Evolutionary conservation across 352 stramenopile species (phyloP).

Genomic region (Phytophthora tentaculata): DNA sequence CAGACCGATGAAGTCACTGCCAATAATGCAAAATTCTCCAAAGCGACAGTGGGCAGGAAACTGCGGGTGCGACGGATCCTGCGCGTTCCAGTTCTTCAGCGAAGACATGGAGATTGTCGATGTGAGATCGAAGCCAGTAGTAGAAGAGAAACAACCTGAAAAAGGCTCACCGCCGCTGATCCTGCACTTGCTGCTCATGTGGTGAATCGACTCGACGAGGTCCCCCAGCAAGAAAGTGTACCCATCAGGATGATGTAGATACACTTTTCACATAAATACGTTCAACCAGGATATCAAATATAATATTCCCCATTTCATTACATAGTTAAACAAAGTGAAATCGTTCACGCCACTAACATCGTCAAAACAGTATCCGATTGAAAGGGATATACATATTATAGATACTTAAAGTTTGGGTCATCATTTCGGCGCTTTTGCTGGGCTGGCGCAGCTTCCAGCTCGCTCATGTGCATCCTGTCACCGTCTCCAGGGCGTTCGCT

Average conservation of each 20-base stretch:
- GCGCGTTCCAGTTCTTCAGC: constrained; percentile 30
- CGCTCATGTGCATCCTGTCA: background rate
- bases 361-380: background rate
- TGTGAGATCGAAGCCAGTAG: background rate
- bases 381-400: background rate
- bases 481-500: constrained; percentile 5
- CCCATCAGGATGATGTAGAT: background rate
- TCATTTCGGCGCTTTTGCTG: background rate
- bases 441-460: background rate
- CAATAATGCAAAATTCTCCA: background rate
- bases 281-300: background rate
- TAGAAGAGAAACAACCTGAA: background rate
- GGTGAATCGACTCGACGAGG: constrained; percentile 18
- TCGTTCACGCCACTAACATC: background rate
- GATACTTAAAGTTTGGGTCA: too few species aligned
- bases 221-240: background rate
- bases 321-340: background rate
- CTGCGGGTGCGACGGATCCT: constrained; percentile 36
- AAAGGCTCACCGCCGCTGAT: constrained; percentile 16
- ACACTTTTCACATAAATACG: background rate
- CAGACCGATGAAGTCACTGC: background rate
- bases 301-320: background rate
- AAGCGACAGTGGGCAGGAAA: constrained; percentile 24
- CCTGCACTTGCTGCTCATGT: constrained; percentile 29
- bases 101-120: constrained; percentile 37